Conservation (phyloP, 2,329 filamentous ascomycete species). For the Calonectria hongkongensis region DNA sequence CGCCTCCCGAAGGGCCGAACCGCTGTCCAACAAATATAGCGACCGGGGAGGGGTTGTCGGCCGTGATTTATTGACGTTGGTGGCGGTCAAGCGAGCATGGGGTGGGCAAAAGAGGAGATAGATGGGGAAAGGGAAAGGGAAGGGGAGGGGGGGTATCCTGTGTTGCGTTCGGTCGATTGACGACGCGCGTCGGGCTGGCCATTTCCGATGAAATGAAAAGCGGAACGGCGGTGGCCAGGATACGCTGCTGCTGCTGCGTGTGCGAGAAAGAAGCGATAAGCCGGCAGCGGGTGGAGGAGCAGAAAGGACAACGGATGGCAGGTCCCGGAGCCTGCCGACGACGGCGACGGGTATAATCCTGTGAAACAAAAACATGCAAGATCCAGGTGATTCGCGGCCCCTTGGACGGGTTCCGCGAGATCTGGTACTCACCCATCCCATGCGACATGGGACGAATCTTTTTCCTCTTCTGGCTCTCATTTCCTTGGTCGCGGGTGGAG, state of each 20-base stretch:
- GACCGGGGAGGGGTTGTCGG: neutral
- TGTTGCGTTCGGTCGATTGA: constrained; percentile 13
- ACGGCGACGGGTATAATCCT: neutral
- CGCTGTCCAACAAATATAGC: neutral
- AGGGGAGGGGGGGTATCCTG: neutral
- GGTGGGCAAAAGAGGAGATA: neutral
- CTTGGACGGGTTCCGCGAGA: constrained; percentile 13
- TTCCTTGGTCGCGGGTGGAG: constrained; percentile 15
- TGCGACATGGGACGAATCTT: neutral
- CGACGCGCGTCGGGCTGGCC: constrained; percentile 34
- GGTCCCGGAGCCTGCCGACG: neutral
- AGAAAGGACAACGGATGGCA: too few species aligned
- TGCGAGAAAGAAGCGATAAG: constrained; percentile 14
- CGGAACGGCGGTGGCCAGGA: constrained; percentile 12
- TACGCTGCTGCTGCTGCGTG: neutral
- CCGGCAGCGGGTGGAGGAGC: neutral
- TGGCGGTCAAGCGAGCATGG: constrained; percentile 15
- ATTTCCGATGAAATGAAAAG: constrained; percentile 30
- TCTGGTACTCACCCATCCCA: constrained; percentile 4
- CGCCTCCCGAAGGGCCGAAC: constrained; percentile 23
- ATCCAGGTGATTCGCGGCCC: constrained; percentile 18
- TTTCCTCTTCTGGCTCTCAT: neutral
- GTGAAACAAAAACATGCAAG: constrained; percentile 20
- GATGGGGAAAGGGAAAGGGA: neutral
- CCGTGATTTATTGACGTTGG: constrained; percentile 8